phyloP scores from a whole-genome alignment of 306 rosid species.

The Erythrophleum fordii region DNA sequence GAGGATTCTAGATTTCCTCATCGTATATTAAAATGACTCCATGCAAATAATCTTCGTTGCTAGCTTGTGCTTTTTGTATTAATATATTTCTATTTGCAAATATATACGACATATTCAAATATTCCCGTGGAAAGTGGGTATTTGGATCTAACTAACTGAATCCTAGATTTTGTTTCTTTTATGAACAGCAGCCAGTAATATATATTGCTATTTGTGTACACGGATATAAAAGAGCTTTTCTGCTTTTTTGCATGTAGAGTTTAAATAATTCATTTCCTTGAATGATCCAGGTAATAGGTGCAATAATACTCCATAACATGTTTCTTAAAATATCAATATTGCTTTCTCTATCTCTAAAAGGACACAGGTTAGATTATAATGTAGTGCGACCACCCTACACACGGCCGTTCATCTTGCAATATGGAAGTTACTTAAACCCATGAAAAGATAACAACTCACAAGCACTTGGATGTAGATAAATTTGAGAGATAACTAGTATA shows the following conservation, averaged over 20 bases:
- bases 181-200: neutral
- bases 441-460: slow-evolving; percentile 35
- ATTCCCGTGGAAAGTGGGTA: neutral
- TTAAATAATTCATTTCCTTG: neutral
- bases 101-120: neutral
- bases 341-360: slow-evolving; percentile 35
- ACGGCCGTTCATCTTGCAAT: slow-evolving; percentile 38
- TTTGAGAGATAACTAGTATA: neutral
- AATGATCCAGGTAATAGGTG: slow-evolving; percentile 14
- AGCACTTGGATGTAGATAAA: neutral
- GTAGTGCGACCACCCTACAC: slow-evolving; percentile 45
- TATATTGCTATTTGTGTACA: neutral
- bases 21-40: neutral
- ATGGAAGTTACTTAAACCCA: slow-evolving; percentile 28
- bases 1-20: slow-evolving; percentile 18
- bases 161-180: neutral
- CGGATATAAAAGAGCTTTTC: neutral
- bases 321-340: neutral
- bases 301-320: neutral
- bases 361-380: slow-evolving; percentile 43
- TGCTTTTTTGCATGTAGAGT: neutral
- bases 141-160: neutral
- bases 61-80: neutral
- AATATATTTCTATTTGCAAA: neutral
- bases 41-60: slow-evolving; percentile 9